Base-by-base conservation (phyloP, 148 eudicot genomes). In the Dianthus caryophyllus region DNA sequence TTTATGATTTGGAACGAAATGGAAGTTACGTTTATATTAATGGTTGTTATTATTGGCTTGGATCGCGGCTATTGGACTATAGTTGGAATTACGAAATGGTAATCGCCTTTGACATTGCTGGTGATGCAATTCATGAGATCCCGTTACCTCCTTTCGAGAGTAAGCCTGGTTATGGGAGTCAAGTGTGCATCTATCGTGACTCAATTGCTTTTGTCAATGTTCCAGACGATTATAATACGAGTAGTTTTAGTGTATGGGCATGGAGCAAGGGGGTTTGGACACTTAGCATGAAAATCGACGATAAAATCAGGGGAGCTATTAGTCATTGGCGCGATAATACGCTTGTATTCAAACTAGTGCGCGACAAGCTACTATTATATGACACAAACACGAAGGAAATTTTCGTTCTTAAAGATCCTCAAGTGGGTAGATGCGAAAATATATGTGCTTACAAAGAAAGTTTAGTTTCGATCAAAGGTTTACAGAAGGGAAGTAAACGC, bases 41-140 rank as follows among this genome's bases (percentile, higher is more conserved):
- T 31, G 64, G 47, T 17, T 55, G 70, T 56, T 66, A n/a, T 49
- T 65, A 64, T 24, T 72, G 70, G 75, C 33, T 72, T 21, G 33
- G 31, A 33, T 60, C 46, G 4, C 30, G 12, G 2, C 26, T 21
- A 17, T 49, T 15, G 6, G 5, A 0, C 6, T 30, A 18, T 20
- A 29, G 15, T 44, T 1, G 36, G 38, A 0, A 25, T 29, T 60
- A 15, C 16, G 22, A 20, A 44, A 2, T 64, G 54, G 18, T 71
- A 1, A 9, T 64, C 9, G 44, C 55, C 20, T 71, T 64, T 33
- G 61, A 64, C 22, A 20, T 71, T 47, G n/a, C 31, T 43, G 38
- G 6, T 9, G 69, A 71, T 10, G 18, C 20, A 26, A 64, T 2
- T 21, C 21, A 43, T 43, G 55, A 64, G 62, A 27, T 52, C 12